Base-by-base conservation (phyloP, 2,329 filamentous ascomycete genomes). In the Apiospora rasikravindrae region DNA sequence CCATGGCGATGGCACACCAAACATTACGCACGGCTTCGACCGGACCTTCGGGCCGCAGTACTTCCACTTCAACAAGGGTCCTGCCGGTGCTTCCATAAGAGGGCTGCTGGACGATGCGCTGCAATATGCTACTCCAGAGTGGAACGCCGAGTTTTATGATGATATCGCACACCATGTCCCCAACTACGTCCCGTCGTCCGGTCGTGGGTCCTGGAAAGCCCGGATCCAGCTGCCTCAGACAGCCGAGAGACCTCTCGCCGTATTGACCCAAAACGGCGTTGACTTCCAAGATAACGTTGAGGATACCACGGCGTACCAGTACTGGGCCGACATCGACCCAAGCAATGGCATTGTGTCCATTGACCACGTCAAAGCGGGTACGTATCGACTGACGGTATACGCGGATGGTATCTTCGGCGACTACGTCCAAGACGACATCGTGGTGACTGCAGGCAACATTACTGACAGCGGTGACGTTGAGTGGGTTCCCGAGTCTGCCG, bases 11-110 rank as follows among this genome's bases (percentile, higher is more conserved):
- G 87, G 88, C 57, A 89, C 88, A 69, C 89, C 90, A 7, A 91
- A 91, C 75, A 91, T 92, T 75, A 90, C 88, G 0, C 79, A 89
- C 73, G 90, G 90, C 0, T 91, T 91, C 74, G 90, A 92, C 75
- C 85, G 90, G 2, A 92, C 90, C 0, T 91, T 91, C 76, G 90
- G 90, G 1, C 90, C 82, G 74, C 86, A 88, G 78, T 91, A 87
- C 76, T 92, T 87, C 76, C 84, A 91, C 76, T 92, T 92, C 82
- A 92, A 91, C 79, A 85, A 86, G 69, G 88, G 88, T 14, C 80
- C 83, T 1, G 80, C 83, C 0, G 84, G 84, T 10, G 82, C 84
- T 1, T 80, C 83, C 5, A 81, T 89, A 64, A 78, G 86, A 26
- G 82, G 82, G 1, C 84, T 90, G 2, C 84, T 88, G 29, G 80